Conservation (phyloP, 768 basidiomycete genomes). For the Psilocybe subaeruginosa region DNA sequence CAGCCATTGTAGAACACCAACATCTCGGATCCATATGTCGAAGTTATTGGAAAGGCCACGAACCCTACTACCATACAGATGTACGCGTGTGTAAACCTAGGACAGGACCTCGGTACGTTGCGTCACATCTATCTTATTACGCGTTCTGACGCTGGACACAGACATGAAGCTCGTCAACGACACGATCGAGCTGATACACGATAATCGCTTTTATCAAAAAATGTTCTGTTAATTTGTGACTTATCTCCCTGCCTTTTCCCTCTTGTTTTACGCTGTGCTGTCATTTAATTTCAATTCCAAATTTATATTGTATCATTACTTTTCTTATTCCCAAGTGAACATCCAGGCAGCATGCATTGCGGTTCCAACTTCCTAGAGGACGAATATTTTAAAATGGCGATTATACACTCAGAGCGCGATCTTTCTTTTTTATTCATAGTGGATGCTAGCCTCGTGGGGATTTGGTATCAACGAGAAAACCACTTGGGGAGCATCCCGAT, state of each 20-base stretch:
- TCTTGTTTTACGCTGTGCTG: conserved; percentile 8
- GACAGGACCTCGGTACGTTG: conserved; percentile 63
- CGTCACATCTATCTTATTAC: not conserved
- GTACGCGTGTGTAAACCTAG: conserved; percentile 56
- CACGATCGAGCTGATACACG: conserved; percentile 61
- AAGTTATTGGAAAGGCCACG: conserved; percentile 66
- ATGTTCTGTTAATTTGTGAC: conserved; percentile 41
- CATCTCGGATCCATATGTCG: conserved; percentile 58
- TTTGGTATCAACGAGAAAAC: not conserved
- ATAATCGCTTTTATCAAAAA: conserved; percentile 51
- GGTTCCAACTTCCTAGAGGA: too few species aligned
- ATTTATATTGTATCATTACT: not conserved
- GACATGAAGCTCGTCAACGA: conserved; percentile 67
- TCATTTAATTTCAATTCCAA: not conserved
- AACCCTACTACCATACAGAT: conserved; percentile 61
- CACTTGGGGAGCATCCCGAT: not conserved
- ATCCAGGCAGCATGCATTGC: too few species aligned
- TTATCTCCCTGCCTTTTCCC: not conserved
- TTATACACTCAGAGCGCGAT: too few species aligned
- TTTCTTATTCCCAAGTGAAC: not conserved
- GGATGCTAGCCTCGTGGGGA: not conserved
- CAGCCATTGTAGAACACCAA: conserved; percentile 36
- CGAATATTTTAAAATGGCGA: too few species aligned
- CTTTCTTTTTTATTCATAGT: too few species aligned
- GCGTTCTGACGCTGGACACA: conserved; percentile 21